These are phyloP conservation scores for Yamadazyma akitaensis DNA, from an alignment of 805 yeast genomes.

Conservation along the genomic window DNA sequence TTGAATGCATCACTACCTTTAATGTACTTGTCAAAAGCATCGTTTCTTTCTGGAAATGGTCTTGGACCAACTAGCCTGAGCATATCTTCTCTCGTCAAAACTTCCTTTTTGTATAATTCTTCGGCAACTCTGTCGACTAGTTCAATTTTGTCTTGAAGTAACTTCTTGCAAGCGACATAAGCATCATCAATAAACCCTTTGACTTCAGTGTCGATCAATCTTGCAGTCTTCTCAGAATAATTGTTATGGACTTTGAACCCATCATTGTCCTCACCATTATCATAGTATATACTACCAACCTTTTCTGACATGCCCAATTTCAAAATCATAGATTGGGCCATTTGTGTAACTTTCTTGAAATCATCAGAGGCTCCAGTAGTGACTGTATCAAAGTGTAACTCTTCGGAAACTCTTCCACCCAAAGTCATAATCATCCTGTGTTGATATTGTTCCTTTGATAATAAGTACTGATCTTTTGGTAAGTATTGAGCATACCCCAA, in stretches of 20 bases:
- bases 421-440: slow-evolving; percentile 96
- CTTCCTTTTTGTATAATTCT: slow-evolving; percentile 81
- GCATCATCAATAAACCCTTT: slow-evolving; percentile 73
- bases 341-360: slow-evolving; percentile 89
- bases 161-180: slow-evolving; percentile 63
- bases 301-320: slow-evolving; percentile 86
- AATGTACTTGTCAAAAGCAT: slow-evolving; percentile 80
- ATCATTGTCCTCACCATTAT: slow-evolving; percentile 43
- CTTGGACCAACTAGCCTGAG: slow-evolving; percentile 83
- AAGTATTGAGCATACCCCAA: slow-evolving; percentile 96
- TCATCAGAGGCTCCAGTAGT: slow-evolving; percentile 97
- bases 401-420: slow-evolving; percentile 97
- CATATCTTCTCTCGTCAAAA: slow-evolving; percentile 92
- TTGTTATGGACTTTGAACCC: slow-evolving; percentile 38
- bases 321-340: slow-evolving; percentile 92
- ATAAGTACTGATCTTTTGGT: slow-evolving; percentile 86
- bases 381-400: slow-evolving; percentile 84
- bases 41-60: slow-evolving; percentile 87
- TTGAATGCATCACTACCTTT: slow-evolving; percentile 45
- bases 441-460: slow-evolving; percentile 70
- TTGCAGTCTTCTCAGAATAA: slow-evolving; percentile 71
- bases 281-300: slow-evolving; percentile 75
- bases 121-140: slow-evolving; percentile 87
- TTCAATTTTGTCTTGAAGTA: slow-evolving; percentile 64
- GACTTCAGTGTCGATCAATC: slow-evolving; percentile 78